Conservation (phyloP, 805 yeast genomes). For the Kodamaea fukazawae region DNA sequence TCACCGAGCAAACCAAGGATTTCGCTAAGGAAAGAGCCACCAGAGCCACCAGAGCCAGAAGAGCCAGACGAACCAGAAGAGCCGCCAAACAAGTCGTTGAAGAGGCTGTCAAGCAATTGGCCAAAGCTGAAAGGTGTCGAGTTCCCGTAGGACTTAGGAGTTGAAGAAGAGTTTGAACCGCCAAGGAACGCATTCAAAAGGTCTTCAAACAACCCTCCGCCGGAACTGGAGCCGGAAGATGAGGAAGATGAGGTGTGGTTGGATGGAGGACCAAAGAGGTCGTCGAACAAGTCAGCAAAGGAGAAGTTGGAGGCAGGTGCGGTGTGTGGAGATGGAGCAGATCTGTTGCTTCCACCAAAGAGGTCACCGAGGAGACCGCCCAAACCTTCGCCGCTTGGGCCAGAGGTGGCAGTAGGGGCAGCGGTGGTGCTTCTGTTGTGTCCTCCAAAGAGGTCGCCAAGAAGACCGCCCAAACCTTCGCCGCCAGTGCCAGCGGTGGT, state of each 20-base stretch:
- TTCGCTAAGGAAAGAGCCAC: slow-evolving; percentile 10
- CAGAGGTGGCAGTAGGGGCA: slow-evolving; percentile 9
- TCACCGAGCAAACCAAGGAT: slow-evolving; percentile 10
- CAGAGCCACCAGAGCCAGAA: slow-evolving; percentile 3
- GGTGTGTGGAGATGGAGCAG: slow-evolving; percentile 6
- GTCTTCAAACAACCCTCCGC: slow-evolving; percentile 11
- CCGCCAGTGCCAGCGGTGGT: slow-evolving; percentile 6
- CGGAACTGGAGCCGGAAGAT: slow-evolving; percentile 11
- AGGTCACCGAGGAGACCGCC: slow-evolving; percentile 13
- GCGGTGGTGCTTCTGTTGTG: slow-evolving; percentile 1
- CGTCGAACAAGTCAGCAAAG: slow-evolving; percentile 13
- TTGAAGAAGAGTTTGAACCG: slow-evolving; percentile 10
- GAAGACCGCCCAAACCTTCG: slow-evolving; percentile 6
- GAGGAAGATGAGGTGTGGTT: slow-evolving; percentile 12
- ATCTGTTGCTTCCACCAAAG: background rate
- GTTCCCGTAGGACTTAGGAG: slow-evolving; percentile 11
- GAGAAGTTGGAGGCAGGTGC: slow-evolving; percentile 6
- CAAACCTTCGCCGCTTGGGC: slow-evolving; percentile 1
- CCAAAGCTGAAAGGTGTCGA: slow-evolving; percentile 1
- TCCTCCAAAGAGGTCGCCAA: slow-evolving; percentile 10
- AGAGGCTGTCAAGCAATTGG: slow-evolving; percentile 10
- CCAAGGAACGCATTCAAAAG: slow-evolving; percentile 16
- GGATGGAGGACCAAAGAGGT: slow-evolving; percentile 12
- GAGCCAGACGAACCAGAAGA: slow-evolving; percentile 6
- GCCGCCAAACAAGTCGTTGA: slow-evolving; percentile 16